Conservation (phyloP, 495 filamentous ascomycete genomes). For the Lindgomyces ingoldianus region DNA sequence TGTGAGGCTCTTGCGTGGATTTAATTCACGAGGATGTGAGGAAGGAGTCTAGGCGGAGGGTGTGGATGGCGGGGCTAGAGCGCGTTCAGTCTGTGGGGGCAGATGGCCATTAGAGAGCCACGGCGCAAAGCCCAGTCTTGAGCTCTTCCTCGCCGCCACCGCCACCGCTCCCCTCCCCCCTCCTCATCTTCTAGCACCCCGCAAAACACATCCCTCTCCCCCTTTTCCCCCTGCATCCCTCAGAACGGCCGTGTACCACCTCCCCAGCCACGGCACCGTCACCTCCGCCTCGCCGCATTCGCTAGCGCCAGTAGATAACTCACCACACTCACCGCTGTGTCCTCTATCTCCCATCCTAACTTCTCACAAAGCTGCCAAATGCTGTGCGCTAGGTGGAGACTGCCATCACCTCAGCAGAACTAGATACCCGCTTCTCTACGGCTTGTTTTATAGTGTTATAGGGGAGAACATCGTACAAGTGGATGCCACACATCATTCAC, state of each 20-base stretch:
- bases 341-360: conserved; percentile 32
- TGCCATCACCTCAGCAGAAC: no score
- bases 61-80: conserved; percentile 43
- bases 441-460: no score
- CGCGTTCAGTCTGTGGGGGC: conserved; percentile 46
- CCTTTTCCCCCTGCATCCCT: conserved; percentile 23
- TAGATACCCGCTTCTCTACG: no score
- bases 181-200: conserved; percentile 20
- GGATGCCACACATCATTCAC: no score
- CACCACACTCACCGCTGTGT: conserved; percentile 34
- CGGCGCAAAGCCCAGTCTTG: conserved; percentile 8
- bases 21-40: conserved; percentile 41
- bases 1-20: conserved; percentile 44
- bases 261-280: conserved; percentile 37
- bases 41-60: conserved; percentile 44
- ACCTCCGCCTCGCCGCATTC: conserved; percentile 35
- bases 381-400: no score
- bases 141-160: not conserved
- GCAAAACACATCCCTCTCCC: conserved; percentile 36
- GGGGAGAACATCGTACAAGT: no score
- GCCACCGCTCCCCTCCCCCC: not conserved
- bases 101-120: conserved; percentile 43
- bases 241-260: conserved; percentile 36
- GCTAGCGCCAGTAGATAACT: conserved; percentile 44
- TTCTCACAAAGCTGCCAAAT: conserved; percentile 40